These are phyloP conservation scores for Agrocybe praecox DNA, from an alignment of 768 basidiomycete genomes.

Conservation along the genomic window DNA sequence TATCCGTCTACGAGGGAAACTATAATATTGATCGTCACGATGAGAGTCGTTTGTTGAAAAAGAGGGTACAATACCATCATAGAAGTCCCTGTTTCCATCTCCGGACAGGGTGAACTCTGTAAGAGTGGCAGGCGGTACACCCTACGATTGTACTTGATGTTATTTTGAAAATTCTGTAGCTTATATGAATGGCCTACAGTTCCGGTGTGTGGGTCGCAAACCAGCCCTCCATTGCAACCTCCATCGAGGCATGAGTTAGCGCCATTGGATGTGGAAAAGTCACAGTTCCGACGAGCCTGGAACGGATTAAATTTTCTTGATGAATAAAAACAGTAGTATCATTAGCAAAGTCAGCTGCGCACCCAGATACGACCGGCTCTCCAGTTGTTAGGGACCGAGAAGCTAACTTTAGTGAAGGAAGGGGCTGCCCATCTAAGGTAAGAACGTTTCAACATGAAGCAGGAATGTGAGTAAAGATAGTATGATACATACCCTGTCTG, in stretches of 20 bases:
- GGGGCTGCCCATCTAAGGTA: conserved; percentile 41
- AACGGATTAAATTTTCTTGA: neutral
- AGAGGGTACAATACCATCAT: conserved; percentile 49
- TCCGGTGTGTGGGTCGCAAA: conserved; percentile 53
- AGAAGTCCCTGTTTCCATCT: conserved; percentile 49
- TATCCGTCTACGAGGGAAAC: conserved; percentile 70
- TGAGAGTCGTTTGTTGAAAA: neutral
- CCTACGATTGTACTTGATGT: conserved; percentile 27
- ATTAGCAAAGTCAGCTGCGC: conserved; percentile 1
- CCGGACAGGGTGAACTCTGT: conserved; percentile 68
- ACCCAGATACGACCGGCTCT: conserved; percentile 62
- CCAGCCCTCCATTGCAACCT: conserved; percentile 70
- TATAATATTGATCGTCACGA: conserved; percentile 18
- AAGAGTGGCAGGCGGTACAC: conserved; percentile 68
- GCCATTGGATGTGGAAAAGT: conserved; percentile 56
- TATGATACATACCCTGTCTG: conserved; percentile 42
- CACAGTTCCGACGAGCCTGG: conserved; percentile 66
- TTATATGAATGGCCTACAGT: conserved; percentile 35
- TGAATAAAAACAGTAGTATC: neutral
- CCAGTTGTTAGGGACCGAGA: conserved; percentile 66
- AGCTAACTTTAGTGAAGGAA: conserved; percentile 39
- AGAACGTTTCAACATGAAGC: neutral
- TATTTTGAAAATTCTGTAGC: neutral
- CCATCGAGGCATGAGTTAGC: conserved; percentile 65
- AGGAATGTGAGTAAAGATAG: neutral